Evolutionary conservation across 2,329 filamentous ascomycete genomes (phyloP).

Genomic region (Gyromitra esculenta): DNA sequence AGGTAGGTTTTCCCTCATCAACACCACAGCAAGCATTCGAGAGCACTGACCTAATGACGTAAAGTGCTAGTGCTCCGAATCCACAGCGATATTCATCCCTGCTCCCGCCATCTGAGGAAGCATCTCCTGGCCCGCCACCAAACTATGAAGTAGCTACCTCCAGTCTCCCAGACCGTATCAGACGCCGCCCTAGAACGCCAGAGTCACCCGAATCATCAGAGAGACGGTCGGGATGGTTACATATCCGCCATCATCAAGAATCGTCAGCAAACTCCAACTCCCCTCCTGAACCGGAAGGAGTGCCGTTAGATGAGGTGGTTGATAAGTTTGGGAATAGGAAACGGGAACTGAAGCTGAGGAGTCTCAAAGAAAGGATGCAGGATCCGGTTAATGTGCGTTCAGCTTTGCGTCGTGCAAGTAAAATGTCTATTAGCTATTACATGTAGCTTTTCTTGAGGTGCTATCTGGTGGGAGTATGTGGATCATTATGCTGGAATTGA

Average conservation of each 20-base stretch:
- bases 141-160: slow-evolving; percentile 32
- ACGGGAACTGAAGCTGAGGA: slow-evolving; percentile 13
- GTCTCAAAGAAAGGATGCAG: neutral
- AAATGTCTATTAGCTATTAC: neutral
- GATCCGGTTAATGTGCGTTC: neutral
- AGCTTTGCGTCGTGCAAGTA: neutral
- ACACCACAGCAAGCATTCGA: neutral
- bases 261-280: neutral
- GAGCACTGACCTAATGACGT: neutral
- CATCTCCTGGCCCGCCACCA: slow-evolving; percentile 12
- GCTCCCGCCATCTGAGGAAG: neutral
- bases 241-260: neutral
- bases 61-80: neutral
- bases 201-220: neutral
- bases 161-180: slow-evolving; percentile 25
- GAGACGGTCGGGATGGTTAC: too few species aligned
- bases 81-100: slow-evolving; percentile 37
- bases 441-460: neutral
- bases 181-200: neutral
- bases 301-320: slow-evolving; percentile 37
- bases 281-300: slow-evolving; percentile 36
- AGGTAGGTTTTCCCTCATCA: slow-evolving; percentile 3
- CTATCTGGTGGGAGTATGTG: neutral
- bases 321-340: slow-evolving; percentile 51
- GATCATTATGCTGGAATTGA: neutral